phyloP scores from a whole-genome alignment of 208 protist species.

The Wallacemonas sp. region DNA sequence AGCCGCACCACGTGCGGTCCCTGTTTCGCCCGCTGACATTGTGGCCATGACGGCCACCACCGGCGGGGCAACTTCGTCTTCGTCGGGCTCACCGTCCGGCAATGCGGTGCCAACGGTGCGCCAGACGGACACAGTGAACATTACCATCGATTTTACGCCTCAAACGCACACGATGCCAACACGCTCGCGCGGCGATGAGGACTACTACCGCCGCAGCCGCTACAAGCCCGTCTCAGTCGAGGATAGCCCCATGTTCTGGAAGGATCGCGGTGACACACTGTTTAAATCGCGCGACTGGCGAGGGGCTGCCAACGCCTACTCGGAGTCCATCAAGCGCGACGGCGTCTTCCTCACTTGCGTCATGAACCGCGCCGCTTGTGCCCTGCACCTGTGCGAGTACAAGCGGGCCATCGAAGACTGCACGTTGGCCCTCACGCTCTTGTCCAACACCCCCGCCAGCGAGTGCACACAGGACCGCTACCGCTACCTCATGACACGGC shows the following conservation, averaged over 20 bases:
- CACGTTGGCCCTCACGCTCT: conserved; percentile 81
- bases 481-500: conserved; percentile 82
- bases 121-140: conserved; percentile 66
- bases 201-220: conserved; percentile 90
- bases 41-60: conserved; percentile 6
- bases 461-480: conserved; percentile 90
- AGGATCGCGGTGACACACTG: conserved; percentile 83
- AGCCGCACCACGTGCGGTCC: background rate
- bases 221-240: conserved; percentile 91
- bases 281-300: conserved; percentile 75
- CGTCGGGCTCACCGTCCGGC: background rate
- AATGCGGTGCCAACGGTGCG: conserved; percentile 42
- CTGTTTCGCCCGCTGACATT: conserved; percentile 7
- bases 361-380: conserved; percentile 87
- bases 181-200: conserved; percentile 86
- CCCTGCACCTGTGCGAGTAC: conserved; percentile 78
- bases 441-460: conserved; percentile 89
- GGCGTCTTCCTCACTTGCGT: conserved; percentile 89
- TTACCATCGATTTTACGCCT: conserved; percentile 87
- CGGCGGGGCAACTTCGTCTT: conserved; percentile 11
- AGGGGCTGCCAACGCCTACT: conserved; percentile 83
- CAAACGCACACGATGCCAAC: conserved; percentile 75
- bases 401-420: conserved; percentile 85
- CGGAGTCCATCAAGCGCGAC: conserved; percentile 92
- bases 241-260: conserved; percentile 93